A percentile compares a stretch with the other conserved stretches of the same genome.
Evolutionary conservation across 441 rosid genomes (phyloP).

Genomic region (Populus hybrid): DNA sequence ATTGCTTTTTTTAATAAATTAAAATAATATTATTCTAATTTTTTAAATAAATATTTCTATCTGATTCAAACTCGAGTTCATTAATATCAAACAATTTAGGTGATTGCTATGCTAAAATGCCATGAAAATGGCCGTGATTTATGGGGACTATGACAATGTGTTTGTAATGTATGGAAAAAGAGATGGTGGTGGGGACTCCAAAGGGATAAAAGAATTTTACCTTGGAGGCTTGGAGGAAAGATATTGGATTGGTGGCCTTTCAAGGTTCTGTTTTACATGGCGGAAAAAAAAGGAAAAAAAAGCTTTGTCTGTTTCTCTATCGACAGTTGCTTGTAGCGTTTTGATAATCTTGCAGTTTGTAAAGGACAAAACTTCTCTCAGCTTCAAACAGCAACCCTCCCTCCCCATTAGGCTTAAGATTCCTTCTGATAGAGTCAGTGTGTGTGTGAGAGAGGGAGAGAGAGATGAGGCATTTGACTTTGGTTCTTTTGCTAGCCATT

Average conservation of each 20-base stretch:
- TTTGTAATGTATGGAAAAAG: neutral
- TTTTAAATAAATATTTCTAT: too few relatives aligned
- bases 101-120: slow-evolving; percentile 18
- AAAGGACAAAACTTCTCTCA: slow-evolving; percentile 15
- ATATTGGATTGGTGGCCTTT: neutral
- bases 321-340: neutral
- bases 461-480: slow-evolving; percentile 37
- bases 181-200: neutral
- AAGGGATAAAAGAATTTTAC: neutral
- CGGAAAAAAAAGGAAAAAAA: neutral
- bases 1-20: too few relatives aligned
- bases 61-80: too few relatives aligned
- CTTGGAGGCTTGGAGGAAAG: neutral
- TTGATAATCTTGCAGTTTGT: neutral
- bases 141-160: neutral
- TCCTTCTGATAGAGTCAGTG: neutral
- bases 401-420: neutral
- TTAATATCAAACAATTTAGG: too few relatives aligned
- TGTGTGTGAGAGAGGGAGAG: neutral
- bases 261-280: neutral
- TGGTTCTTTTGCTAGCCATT: slow-evolving; percentile 28
- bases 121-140: neutral
- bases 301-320: neutral
- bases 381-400: neutral
- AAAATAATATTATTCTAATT: too few relatives aligned